Evolutionary conservation across 2,329 filamentous ascomycete species (phyloP), one percentile per base, ranked within the genome.

Genomic region (Aspergillus sergii): DNA sequence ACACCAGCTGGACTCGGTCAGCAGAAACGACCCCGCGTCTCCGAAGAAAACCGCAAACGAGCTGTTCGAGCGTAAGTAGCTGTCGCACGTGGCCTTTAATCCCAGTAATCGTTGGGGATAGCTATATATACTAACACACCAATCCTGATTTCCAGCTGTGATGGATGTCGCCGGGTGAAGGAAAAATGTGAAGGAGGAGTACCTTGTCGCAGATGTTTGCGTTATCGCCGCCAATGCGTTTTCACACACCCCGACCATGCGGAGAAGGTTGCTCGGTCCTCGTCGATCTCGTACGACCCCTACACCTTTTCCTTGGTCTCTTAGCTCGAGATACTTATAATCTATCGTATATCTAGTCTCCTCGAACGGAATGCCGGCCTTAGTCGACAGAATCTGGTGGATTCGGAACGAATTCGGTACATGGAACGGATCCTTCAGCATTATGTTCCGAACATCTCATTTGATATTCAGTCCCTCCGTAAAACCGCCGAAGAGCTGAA

Each of bases 121-220:
- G 8, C 11, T 26, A 9, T 16, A 48, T 36, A 36, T 12, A 53
- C 23, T 50, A 41, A 41, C 12, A 26, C 46, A 2, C 26, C 11
- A 55, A 2, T 26, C 32, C 30, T 55, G 19, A n/a, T 39, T 32
- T 23, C 14, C 61, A 86, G 84, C 63, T 86, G 84, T 69, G 83
- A 85, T 69, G 82, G 81, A 58, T 86, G 84, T 71, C 83, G 84
- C 63, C 79, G 83, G 65, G 79, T 84, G 62, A 86, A 86, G 69
- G 84, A 86, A 71, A 85, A 85, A 73, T 86, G 84, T 68, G 83
- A 86, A 67, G 84, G 84, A 54, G 84, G 84, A 57, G 77, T 84
- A 21, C 84, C 84, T 2, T 86, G 84, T 69, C 81, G 82, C 54
- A 76, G 84, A 60, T 86, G 84, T 69, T 76, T 81, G 61, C 82